Conservation (phyloP, 768 basidiomycete species). For the Leucosporidium yakuticum region DNA sequence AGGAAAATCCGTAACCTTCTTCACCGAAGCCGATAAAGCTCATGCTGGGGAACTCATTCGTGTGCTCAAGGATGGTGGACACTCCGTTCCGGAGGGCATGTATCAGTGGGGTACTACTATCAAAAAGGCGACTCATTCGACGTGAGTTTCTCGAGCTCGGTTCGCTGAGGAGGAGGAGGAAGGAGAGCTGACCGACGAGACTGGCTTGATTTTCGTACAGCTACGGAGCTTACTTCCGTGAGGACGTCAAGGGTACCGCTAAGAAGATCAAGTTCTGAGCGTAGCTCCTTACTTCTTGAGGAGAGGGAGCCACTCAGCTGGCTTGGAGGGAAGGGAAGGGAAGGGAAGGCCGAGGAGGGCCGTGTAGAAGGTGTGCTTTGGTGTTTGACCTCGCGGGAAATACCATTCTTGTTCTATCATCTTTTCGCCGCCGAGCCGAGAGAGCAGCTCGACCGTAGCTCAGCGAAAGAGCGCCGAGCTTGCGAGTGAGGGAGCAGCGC, state of each 20-base stretch:
- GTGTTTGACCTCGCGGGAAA: no score
- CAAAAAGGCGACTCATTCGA: conserved; percentile 80
- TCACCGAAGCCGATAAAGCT: conserved; percentile 68
- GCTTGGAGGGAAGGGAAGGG: no score
- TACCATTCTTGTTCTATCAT: no score
- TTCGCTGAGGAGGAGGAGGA: no score
- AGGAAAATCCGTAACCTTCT: conserved; percentile 92
- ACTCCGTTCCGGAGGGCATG: conserved; percentile 63
- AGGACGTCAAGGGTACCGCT: conserved; percentile 46
- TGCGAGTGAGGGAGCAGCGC: no score
- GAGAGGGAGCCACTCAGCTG: no score
- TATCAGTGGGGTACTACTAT: conserved; percentile 64
- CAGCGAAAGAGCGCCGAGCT: no score
- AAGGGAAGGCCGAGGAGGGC: no score
- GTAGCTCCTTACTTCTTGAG: not conserved
- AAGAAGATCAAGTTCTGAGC: conserved; percentile 49
- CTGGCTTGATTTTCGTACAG: not conserved
- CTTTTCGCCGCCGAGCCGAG: no score
- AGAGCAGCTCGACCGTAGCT: no score
- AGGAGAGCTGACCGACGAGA: not conserved
- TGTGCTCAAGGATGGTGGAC: conserved; percentile 80
- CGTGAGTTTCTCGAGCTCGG: conserved; percentile 46
- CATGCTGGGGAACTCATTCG: conserved; percentile 84
- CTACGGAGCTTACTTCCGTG: conserved; percentile 59
- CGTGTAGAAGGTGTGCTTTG: no score